Base-by-base conservation (phyloP, 2,329 filamentous ascomycete genomes). In the Tolypocladium endophyticum region DNA sequence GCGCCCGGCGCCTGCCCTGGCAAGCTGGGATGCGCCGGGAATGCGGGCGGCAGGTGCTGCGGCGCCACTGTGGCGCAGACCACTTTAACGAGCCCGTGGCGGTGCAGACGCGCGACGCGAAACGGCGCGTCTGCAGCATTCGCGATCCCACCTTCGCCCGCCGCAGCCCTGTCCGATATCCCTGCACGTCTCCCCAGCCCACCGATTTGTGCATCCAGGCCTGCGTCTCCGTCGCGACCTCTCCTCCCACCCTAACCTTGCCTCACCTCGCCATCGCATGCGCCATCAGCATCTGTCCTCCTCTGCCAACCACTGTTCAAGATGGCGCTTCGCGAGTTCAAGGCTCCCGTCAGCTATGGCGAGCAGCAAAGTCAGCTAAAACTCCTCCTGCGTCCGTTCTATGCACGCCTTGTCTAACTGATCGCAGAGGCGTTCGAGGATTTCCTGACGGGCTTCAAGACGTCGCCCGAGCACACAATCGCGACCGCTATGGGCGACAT, bases 381-480 rank as follows among this genome's bases (percentile, higher is more conserved):
- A 3, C 23, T 43, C 12, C 61, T 58, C 59, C 65, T 57, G n/a
- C 11, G 30, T 28, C 20, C 50, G 23, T 6, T 39, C 56, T 53
- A 23, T 25, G 14, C n/a, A 47, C 16, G 9, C 45, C n/a, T 23
- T 52, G 52, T 62, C 73, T 76, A 70, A 73, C 66, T 58, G 60
- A 39, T 57, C 59, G 54, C 67, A 93, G 89, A 75, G 67, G 88
- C 88, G 57, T 94, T 99, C 74, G 87, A 96, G 76, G 86, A 89
- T 69, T 99, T 99, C 72, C 80, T 99, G 63, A 80, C 83, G 68
- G 86, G 86, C 64, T 99, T 95, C 85, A 97, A 99, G 78, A 87
- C 87, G 59, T 87, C 81, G 70, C 88, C 78, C 60, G 85, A 81
- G 73, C 83, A 81, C 61, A 83, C 87, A 61, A 86, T 95, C 65